A percentile compares a stretch with the other conserved stretches of the same genome.
phyloP scores from a whole-genome alignment of 208 protist genomes.

The Leishmania braziliensis region DNA sequence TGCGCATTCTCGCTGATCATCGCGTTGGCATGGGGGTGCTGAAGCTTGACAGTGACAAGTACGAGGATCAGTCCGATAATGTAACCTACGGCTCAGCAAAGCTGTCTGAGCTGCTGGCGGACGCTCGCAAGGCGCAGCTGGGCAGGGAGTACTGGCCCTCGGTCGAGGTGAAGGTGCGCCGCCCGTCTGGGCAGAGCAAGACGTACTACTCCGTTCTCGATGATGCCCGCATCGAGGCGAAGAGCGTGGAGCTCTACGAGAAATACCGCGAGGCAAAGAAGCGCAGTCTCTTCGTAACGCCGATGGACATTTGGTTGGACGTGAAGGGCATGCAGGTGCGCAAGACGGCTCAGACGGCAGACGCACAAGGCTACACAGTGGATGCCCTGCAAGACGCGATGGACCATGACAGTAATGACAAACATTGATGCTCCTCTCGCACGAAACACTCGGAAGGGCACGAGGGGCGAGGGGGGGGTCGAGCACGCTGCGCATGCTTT shows the following conservation, averaged over 20 bases:
- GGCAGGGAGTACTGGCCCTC: conserved; percentile 89
- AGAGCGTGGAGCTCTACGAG: conserved; percentile 76
- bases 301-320: conserved; percentile 89
- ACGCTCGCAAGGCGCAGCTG: conserved; percentile 87
- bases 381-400: conserved; percentile 58
- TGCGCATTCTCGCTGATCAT: conserved; percentile 79
- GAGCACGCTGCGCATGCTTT: neutral
- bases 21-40: conserved; percentile 87
- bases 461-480: too few species aligned
- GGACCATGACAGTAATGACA: conserved; percentile 29
- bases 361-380: conserved; percentile 80
- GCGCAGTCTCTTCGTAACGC: conserved; percentile 87
- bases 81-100: conserved; percentile 78
- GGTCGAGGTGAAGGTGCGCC: conserved; percentile 90
- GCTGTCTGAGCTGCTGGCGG: conserved; percentile 82
- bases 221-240: conserved; percentile 80
- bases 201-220: conserved; percentile 87
- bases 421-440: neutral
- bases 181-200: conserved; percentile 84
- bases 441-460: too few species aligned
- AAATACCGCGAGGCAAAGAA: conserved; percentile 90
- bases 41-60: conserved; percentile 90
- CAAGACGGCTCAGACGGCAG: conserved; percentile 55
- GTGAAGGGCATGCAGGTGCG: conserved; percentile 82
- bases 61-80: conserved; percentile 89